Percentiles rank a stretch among this genome's conserved stretches.
Conservation (phyloP, 1,284 basidiomycete species). For the Pseudozyma flocculosa region DNA sequence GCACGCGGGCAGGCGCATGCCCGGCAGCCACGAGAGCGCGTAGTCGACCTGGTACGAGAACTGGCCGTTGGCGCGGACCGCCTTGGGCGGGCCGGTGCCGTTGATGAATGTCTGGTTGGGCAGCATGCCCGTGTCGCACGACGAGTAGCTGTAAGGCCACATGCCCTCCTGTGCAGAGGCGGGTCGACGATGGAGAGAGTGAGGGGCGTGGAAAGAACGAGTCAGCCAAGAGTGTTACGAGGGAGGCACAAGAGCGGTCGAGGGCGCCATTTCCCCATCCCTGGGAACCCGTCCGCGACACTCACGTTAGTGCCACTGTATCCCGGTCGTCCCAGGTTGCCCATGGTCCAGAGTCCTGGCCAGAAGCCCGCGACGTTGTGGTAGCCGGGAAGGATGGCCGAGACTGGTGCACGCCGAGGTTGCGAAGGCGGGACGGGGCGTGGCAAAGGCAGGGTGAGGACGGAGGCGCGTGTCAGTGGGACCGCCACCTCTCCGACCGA, state of each 20-base stretch:
- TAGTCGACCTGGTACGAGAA: slow-evolving; percentile 26
- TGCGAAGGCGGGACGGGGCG: not conserved
- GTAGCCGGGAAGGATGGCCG: slow-evolving; percentile 23
- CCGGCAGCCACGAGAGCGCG: slow-evolving; percentile 44
- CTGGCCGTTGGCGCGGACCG: slow-evolving; percentile 26
- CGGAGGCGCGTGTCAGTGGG: too few relatives aligned
- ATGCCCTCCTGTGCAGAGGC: too few relatives aligned
- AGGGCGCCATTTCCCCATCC: too few relatives aligned
- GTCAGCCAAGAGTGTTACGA: too few relatives aligned
- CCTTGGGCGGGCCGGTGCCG: slow-evolving; percentile 40
- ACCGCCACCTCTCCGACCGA: too few relatives aligned
- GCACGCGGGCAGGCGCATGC: slow-evolving; percentile 52
- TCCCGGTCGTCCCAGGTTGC: slow-evolving; percentile 54
- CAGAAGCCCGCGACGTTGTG: slow-evolving; percentile 49
- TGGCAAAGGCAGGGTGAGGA: not conserved
- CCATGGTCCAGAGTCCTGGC: slow-evolving; percentile 59
- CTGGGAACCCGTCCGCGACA: too few relatives aligned
- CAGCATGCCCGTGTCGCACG: slow-evolving; percentile 55
- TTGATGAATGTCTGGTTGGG: slow-evolving; percentile 46
- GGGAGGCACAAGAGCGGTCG: too few relatives aligned
- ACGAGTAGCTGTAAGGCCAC: slow-evolving; percentile 60
- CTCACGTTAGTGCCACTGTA: slow-evolving; percentile 56
- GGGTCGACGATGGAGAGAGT: too few relatives aligned
- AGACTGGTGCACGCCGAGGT: slow-evolving; percentile 3
- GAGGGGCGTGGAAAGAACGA: too few relatives aligned